A percentile compares a stretch with the other conserved stretches of the same genome.
Conservation (phyloP, 495 filamentous ascomycete species). For the Glarea lozoyensis region DNA sequence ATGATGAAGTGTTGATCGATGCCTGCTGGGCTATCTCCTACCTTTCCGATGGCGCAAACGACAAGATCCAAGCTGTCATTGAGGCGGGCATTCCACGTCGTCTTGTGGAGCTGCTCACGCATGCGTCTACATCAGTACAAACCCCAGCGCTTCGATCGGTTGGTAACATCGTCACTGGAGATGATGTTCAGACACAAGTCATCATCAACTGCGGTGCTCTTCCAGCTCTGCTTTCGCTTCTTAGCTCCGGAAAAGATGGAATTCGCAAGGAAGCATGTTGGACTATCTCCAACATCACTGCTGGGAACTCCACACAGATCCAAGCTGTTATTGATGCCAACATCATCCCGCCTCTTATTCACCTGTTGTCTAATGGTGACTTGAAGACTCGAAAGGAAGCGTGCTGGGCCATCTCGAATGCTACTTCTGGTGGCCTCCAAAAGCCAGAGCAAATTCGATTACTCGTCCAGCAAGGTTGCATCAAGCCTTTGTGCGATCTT, state of each 20-base stretch:
- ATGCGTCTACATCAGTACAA: slow-evolving; percentile 98
- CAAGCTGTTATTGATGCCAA: slow-evolving; percentile 94
- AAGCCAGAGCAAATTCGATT: slow-evolving; percentile 98
- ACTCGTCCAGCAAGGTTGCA: slow-evolving; percentile 85
- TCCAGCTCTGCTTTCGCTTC: slow-evolving; percentile 80
- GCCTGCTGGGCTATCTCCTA: slow-evolving; percentile 99
- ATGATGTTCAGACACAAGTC: slow-evolving; percentile 97
- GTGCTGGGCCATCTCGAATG: slow-evolving; percentile 99
- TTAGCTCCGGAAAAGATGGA: slow-evolving; percentile 95
- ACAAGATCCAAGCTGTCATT: slow-evolving; percentile 99
- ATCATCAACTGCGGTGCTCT: slow-evolving; percentile 98
- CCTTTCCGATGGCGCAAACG: slow-evolving; percentile 96
- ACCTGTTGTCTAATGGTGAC: slow-evolving; percentile 90
- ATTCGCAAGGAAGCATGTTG: slow-evolving; percentile 99
- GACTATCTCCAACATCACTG: slow-evolving; percentile 99
- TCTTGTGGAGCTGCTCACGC: slow-evolving; percentile 94
- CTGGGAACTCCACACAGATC: slow-evolving; percentile 96
- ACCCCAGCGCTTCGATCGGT: slow-evolving; percentile 95
- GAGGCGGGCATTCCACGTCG: slow-evolving; percentile 96
- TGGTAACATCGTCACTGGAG: slow-evolving; percentile 98
- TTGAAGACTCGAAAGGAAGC: slow-evolving; percentile 99
- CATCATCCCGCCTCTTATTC: slow-evolving; percentile 93
- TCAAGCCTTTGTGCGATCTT: slow-evolving; percentile 95
- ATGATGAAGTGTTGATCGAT: slow-evolving; percentile 98
- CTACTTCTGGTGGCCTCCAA: slow-evolving; percentile 93